Evolutionary conservation across 2,329 filamentous ascomycete species (phyloP).

Genomic region (Botrytis aclada): DNA sequence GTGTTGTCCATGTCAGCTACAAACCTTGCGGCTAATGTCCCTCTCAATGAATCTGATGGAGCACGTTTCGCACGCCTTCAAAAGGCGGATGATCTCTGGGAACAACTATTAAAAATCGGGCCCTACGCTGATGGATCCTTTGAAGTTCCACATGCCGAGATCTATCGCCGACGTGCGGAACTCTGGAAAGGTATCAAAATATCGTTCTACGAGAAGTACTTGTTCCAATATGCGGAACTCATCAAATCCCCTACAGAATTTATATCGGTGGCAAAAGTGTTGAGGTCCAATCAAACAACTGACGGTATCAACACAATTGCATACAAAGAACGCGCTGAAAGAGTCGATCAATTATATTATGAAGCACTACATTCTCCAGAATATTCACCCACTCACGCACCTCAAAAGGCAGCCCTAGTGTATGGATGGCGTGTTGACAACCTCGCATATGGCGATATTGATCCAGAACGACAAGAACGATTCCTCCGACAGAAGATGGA

Average conservation of each 20-base stretch:
- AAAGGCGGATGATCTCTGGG: slow-evolving; percentile 11
- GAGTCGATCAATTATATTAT: slow-evolving; percentile 6
- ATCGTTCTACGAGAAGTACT: slow-evolving; percentile 2
- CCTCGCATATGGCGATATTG: slow-evolving; percentile 13
- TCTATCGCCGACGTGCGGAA: slow-evolving; percentile 6
- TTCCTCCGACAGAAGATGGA: slow-evolving; percentile 13
- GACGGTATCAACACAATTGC: slow-evolving; percentile 11
- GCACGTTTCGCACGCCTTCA: slow-evolving; percentile 1
- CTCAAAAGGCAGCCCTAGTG: slow-evolving; percentile 3
- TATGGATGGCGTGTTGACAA: slow-evolving; percentile 12
- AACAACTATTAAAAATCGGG: background rate
- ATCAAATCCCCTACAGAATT: slow-evolving; percentile 1
- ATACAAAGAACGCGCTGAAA: slow-evolving; percentile 15
- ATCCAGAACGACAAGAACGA: slow-evolving; percentile 8
- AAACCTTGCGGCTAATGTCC: background rate
- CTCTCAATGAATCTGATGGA: background rate
- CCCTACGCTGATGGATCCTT: background rate
- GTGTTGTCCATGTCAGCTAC: slow-evolving; percentile 14
- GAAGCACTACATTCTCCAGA: slow-evolving; percentile 7
- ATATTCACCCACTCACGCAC: slow-evolving; percentile 2
- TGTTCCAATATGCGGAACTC: slow-evolving; percentile 4
- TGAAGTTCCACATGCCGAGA: slow-evolving; percentile 11
- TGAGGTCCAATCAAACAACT: slow-evolving; percentile 8
- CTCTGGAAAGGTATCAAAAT: background rate
- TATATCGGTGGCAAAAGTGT: slow-evolving; percentile 10